Conservation (phyloP, 495 filamentous ascomycete species). For the Bryoglossum gracile region DNA sequence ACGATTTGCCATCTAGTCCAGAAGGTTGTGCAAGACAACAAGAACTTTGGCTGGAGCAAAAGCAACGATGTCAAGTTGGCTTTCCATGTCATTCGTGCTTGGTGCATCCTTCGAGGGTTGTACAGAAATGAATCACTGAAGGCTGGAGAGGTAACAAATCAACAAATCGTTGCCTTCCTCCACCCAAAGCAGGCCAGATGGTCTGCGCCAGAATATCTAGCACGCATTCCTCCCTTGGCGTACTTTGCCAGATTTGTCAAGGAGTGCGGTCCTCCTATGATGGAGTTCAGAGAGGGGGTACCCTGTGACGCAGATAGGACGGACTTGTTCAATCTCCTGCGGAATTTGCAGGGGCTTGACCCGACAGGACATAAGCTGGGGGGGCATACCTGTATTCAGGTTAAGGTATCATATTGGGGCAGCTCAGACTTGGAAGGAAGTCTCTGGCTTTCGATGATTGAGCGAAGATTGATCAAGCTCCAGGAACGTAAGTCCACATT, state of each 20-base stretch:
- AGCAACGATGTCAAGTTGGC: neutral
- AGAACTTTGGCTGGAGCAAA: neutral
- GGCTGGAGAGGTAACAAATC: neutral
- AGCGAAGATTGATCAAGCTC: constrained; percentile 6
- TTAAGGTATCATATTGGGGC: constrained; percentile 9
- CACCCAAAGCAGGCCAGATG: too few relatives aligned
- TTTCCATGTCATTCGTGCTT: neutral
- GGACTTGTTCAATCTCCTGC: too few relatives aligned
- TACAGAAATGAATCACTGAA: neutral
- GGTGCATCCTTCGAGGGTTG: neutral
- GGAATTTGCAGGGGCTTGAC: neutral
- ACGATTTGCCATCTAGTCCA: neutral
- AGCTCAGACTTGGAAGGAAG: constrained; percentile 3
- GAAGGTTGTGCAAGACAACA: neutral
- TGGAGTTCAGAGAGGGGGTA: neutral
- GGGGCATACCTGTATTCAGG: neutral
- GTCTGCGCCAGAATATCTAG: neutral
- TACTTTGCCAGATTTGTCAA: too few relatives aligned
- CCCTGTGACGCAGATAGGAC: too few relatives aligned
- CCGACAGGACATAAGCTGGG: neutral
- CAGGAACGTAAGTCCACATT: constrained; percentile 20
- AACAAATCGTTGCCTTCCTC: neutral
- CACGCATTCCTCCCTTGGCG: too few relatives aligned
- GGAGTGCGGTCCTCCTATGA: too few relatives aligned
- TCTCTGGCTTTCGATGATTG: constrained; percentile 15